Conservation (phyloP, 2,329 filamentous ascomycete species). For the Clarireedia monteithiana region DNA sequence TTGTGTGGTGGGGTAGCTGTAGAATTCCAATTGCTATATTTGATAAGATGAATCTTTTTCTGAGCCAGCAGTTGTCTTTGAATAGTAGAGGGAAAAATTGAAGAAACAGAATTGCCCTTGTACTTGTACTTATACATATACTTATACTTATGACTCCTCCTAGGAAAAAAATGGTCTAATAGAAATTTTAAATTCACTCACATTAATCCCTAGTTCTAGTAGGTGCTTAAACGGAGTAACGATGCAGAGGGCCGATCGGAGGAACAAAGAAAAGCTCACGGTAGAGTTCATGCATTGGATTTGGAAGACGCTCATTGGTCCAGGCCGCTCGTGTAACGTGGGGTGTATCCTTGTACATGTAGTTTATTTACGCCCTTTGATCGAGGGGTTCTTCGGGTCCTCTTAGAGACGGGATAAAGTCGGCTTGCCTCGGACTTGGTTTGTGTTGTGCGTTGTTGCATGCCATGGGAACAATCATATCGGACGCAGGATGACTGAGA, state of each 20-base stretch:
- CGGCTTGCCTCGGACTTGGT: neutral
- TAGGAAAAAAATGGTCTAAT: no score
- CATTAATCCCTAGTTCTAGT: neutral
- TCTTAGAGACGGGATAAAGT: neutral
- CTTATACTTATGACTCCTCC: no score
- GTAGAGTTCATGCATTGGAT: neutral
- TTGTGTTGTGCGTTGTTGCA: neutral
- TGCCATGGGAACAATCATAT: neutral
- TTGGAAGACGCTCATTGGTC: neutral
- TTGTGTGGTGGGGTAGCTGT: neutral
- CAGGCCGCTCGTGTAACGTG: neutral
- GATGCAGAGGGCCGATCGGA: neutral
- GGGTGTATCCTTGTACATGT: neutral
- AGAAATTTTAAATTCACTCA: no score
- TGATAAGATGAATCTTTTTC: neutral
- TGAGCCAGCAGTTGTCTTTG: no score
- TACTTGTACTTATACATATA: no score
- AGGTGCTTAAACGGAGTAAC: neutral
- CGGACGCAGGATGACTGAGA: neutral
- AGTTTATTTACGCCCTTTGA: neutral
- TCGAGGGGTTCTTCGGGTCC: neutral
- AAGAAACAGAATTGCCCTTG: no score
- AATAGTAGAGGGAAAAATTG: no score
- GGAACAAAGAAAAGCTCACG: neutral
- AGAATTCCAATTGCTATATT: conserved; percentile 22